Evolutionary conservation across 2,329 filamentous ascomycete species (phyloP), one percentile per base, ranked within the genome.

Genomic region (Diaporthe longicolla): DNA sequence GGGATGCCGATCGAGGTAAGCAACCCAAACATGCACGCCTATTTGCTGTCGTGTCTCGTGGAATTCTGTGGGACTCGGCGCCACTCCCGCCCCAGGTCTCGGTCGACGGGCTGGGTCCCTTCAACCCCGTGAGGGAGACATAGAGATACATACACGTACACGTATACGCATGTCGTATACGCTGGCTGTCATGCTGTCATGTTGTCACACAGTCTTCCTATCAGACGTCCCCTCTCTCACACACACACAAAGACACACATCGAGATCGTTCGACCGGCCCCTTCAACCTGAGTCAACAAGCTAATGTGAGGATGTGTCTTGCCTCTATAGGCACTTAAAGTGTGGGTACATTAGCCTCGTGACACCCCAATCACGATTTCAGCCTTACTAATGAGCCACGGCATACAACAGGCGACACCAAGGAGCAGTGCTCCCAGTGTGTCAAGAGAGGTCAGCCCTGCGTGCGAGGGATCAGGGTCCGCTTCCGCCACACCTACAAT

Each of bases 401-500:
- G 19, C 24, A 40, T 43, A 21, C 21, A 29, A 50, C 61, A 65
- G 61, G 61, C 17, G 61, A 65, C 61, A 65, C 61, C 40, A 65
- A 65, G 43, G 61, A 65, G 61, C 61, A 65, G 61, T 74, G 73
- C 54, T 32, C 73, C n/a, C 73, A 72, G 37, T 74, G 73, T 65
- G 61, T 29, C n/a, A 72, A 68, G 52, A 72, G 71, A 54, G 61
- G 61, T 24, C 63, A 72, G 50, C 70, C 55, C 59, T 74, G 73
- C 57, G 58, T 74, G 40, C 58, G 70, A 48, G 73, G 55, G 15
- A 61, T 72, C 35, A 74, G 65, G 24, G 61, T 74, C 52, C 73
- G 73, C 21, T 74, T 74, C 61, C 73, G 73, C 15, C 70, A 74
- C 43, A 72, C 52, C 9, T 74, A 59, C 43, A 72, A 72, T 57